Conservation (phyloP, 768 basidiomycete genomes). For the Mycena indigotica region DNA sequence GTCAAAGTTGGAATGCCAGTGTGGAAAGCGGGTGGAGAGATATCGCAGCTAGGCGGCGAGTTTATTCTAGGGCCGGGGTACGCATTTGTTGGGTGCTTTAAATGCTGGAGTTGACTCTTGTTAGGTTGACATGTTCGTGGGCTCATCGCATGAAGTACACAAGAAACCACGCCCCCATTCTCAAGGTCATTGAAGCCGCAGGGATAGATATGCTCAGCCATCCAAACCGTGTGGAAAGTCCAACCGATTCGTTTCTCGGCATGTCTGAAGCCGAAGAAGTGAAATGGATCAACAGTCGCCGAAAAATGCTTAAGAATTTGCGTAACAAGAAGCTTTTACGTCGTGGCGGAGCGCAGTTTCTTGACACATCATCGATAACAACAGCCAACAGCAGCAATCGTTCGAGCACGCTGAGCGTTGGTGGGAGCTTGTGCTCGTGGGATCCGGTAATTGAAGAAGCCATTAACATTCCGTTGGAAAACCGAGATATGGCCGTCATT, state of each 20-base stretch:
- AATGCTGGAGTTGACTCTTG: slow-evolving; percentile 6
- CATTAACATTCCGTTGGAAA: slow-evolving; percentile 14
- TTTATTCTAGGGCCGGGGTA: slow-evolving; percentile 70
- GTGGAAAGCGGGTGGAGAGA: slow-evolving; percentile 60
- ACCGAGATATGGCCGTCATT: slow-evolving; percentile 12
- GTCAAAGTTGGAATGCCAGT: slow-evolving; percentile 62
- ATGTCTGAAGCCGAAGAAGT: slow-evolving; percentile 17
- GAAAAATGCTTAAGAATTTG: slow-evolving; percentile 12
- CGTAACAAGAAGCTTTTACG: slow-evolving; percentile 17
- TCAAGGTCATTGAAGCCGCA: slow-evolving; percentile 53
- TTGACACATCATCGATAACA: slow-evolving; percentile 10
- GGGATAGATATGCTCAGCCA: slow-evolving; percentile 37
- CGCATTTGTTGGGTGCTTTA: slow-evolving; percentile 16
- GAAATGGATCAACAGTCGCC: slow-evolving; percentile 22
- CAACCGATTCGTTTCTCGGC: slow-evolving; percentile 13
- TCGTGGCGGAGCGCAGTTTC: slow-evolving; percentile 11
- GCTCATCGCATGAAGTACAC: slow-evolving; percentile 69
- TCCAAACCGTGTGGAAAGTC: slow-evolving; percentile 5
- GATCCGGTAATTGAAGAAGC: slow-evolving; percentile 12
- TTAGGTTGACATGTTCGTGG: slow-evolving; percentile 52
- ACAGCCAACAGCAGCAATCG: slow-evolving; percentile 1
- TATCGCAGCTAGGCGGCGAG: slow-evolving; percentile 71
- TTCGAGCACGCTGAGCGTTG: background rate
- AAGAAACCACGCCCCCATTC: slow-evolving; percentile 57
- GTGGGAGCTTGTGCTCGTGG: slow-evolving; percentile 14